A percentile compares a stretch with the other conserved stretches of the same genome.
phyloP scores from a whole-genome alignment of 1,139 yeast genomes.

The Kluyveromyces marxianus region DNA sequence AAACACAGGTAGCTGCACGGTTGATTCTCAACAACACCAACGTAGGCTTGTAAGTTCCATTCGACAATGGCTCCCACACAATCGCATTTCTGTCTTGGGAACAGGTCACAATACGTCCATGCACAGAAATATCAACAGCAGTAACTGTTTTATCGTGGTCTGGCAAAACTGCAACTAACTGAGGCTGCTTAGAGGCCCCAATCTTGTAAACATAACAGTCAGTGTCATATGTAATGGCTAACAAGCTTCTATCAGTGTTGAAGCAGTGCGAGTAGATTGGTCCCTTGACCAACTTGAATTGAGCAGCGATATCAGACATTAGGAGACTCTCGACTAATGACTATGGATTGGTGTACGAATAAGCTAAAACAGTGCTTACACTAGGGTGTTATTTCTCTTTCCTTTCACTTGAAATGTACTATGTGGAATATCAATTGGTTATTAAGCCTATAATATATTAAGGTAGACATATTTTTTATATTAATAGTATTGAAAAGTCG shows the following conservation, averaged over 20 bases:
- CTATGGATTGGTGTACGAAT: no score
- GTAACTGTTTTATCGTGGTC: slow-evolving; percentile 96
- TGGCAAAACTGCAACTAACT: slow-evolving; percentile 50
- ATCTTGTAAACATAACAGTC: slow-evolving; percentile 68
- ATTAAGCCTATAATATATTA: not conserved
- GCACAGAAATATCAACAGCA: slow-evolving; percentile 83
- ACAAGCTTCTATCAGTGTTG: slow-evolving; percentile 54
- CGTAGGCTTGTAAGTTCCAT: slow-evolving; percentile 72
- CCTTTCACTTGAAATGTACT: no score
- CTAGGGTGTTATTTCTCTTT: not conserved
- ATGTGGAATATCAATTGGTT: no score
- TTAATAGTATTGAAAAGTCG: no score
- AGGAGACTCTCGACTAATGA: slow-evolving; percentile 33
- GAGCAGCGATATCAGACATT: slow-evolving; percentile 26
- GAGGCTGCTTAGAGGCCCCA: slow-evolving; percentile 37
- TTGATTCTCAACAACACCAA: slow-evolving; percentile 85
- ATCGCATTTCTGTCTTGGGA: slow-evolving; percentile 97
- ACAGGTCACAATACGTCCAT: slow-evolving; percentile 90
- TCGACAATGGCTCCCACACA: slow-evolving; percentile 79
- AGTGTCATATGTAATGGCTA: slow-evolving; percentile 79
- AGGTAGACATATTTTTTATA: no score
- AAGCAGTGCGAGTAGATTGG: slow-evolving; percentile 92
- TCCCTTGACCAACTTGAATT: slow-evolving; percentile 64
- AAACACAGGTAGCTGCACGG: slow-evolving; percentile 88
- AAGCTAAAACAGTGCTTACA: no score